Percentiles rank a stretch among this genome's conserved stretches.
phyloP scores from a whole-genome alignment of 2,329 filamentous ascomycete species.

The Hypoxylon sp. region DNA sequence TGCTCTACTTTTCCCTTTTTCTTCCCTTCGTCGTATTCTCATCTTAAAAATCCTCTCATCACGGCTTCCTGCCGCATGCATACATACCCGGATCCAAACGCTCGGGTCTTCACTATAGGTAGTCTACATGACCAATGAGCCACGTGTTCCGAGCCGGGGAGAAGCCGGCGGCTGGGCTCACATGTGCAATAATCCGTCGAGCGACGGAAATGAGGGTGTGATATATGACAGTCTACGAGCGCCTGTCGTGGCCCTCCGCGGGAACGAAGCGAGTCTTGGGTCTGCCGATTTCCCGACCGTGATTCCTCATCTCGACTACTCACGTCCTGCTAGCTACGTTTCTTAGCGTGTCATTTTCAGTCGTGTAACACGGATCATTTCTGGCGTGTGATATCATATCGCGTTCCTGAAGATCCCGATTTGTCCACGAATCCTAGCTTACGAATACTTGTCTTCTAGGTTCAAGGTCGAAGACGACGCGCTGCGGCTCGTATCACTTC shows the following conservation, averaged over 20 bases:
- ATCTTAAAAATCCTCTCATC: constrained; percentile 24
- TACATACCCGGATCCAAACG: constrained; percentile 39
- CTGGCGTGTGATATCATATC: constrained; percentile 21
- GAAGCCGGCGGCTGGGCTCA: constrained; percentile 43
- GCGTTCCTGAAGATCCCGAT: constrained; percentile 35
- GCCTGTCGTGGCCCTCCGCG: constrained; percentile 12
- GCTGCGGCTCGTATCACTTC: constrained; percentile 51
- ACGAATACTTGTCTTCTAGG: constrained; percentile 54
- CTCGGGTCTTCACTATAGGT: constrained; percentile 33
- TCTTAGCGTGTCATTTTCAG: constrained; percentile 26
- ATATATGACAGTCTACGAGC: constrained; percentile 30
- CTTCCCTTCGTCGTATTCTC: constrained; percentile 3
- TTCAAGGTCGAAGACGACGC: constrained; percentile 67
- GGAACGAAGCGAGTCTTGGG: constrained; percentile 21
- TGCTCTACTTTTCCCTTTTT: constrained; percentile 6
- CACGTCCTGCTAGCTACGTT: constrained; percentile 24
- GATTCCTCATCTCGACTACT: constrained; percentile 30
- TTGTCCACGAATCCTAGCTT: constrained; percentile 40
- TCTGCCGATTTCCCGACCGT: background rate
- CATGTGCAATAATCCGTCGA: constrained; percentile 49
- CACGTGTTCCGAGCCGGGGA: constrained; percentile 39
- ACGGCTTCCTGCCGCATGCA: constrained; percentile 34
- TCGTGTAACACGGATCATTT: constrained; percentile 35
- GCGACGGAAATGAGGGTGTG: constrained; percentile 34
- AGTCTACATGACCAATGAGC: constrained; percentile 36